These are phyloP conservation scores for Aegilops umbellulata DNA, from an alignment of 176 grass and related monocot genomes.

Conservation along the genomic window DNA sequence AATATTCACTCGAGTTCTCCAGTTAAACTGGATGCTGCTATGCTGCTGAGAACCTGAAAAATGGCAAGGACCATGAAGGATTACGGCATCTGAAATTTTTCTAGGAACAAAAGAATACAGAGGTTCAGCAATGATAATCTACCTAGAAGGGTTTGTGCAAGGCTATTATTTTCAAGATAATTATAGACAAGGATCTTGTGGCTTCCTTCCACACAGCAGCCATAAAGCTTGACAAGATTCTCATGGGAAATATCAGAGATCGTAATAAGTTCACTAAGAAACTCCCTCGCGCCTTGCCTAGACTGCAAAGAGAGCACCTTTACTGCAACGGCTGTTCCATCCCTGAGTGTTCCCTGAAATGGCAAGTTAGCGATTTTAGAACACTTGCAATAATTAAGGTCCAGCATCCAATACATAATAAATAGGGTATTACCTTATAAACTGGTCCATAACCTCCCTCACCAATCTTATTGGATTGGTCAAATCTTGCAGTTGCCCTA, in stretches of 20 bases:
- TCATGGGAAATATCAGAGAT: slow-evolving; percentile 58
- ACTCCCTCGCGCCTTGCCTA: slow-evolving; percentile 70
- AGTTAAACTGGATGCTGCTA: slow-evolving; percentile 64
- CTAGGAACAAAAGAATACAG: not conserved
- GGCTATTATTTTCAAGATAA: slow-evolving; percentile 81
- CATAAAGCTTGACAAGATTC: slow-evolving; percentile 70
- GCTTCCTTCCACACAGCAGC: slow-evolving; percentile 68
- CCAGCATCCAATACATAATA: not conserved
- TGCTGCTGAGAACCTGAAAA: slow-evolving; percentile 42
- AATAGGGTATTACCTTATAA: slow-evolving; percentile 53
- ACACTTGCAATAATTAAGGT: not conserved
- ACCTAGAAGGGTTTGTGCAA: slow-evolving; percentile 73
- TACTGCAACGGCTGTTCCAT: slow-evolving; percentile 72
- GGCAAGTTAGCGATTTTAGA: slow-evolving; percentile 19
- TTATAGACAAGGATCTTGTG: slow-evolving; percentile 77
- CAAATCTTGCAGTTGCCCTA: slow-evolving; percentile 60
- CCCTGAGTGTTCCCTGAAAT: slow-evolving; percentile 56
- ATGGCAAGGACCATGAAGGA: slow-evolving; percentile 9
- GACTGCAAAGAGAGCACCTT: slow-evolving; percentile 72
- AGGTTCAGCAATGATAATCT: slow-evolving; percentile 13
- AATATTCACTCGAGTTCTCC: slow-evolving; percentile 65
- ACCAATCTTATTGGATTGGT: slow-evolving; percentile 60
- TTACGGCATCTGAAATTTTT: not conserved
- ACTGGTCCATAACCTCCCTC: slow-evolving; percentile 79
- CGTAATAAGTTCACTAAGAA: slow-evolving; percentile 58